Evolutionary conservation across 495 filamentous ascomycete genomes (phyloP).

Genomic region (Aspergillus homomorphus): DNA sequence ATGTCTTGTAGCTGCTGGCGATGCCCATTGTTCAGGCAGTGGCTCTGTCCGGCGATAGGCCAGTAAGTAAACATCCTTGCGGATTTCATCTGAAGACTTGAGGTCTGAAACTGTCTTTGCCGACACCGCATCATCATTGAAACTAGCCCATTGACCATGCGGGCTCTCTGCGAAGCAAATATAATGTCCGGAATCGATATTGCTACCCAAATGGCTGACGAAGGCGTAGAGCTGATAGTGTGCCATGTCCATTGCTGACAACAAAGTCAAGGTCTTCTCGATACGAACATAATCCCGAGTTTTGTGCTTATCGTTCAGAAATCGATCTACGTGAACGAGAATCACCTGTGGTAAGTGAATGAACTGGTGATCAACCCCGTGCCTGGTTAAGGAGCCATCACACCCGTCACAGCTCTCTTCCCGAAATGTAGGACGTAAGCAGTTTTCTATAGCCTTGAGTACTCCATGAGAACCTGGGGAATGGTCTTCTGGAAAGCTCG

Average conservation of each 20-base stretch:
- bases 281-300: not conserved
- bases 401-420: not conserved
- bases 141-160: slow-evolving; percentile 22
- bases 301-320: not conserved
- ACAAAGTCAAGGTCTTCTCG: slow-evolving; percentile 8
- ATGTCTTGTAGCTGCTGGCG: not conserved
- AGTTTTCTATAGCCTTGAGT: not conserved
- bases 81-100: not conserved
- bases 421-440: not conserved
- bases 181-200: slow-evolving; percentile 29
- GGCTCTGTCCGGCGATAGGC: slow-evolving; percentile 19
- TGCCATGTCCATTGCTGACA: slow-evolving; percentile 6
- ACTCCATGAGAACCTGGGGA: not conserved
- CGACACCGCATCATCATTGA: slow-evolving; percentile 23
- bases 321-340: slow-evolving; percentile 17
- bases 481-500: not conserved
- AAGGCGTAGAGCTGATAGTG: slow-evolving; percentile 30
- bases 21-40: not conserved
- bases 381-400: not conserved
- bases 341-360: slow-evolving; percentile 13
- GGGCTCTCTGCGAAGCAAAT: slow-evolving; percentile 22
- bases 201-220: slow-evolving; percentile 25
- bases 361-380: not conserved
- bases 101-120: not conserved
- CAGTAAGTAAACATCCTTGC: slow-evolving; percentile 18